Base-by-base conservation (phyloP, 2,329 filamentous ascomycete species). In the Exophiala oligosperma region DNA sequence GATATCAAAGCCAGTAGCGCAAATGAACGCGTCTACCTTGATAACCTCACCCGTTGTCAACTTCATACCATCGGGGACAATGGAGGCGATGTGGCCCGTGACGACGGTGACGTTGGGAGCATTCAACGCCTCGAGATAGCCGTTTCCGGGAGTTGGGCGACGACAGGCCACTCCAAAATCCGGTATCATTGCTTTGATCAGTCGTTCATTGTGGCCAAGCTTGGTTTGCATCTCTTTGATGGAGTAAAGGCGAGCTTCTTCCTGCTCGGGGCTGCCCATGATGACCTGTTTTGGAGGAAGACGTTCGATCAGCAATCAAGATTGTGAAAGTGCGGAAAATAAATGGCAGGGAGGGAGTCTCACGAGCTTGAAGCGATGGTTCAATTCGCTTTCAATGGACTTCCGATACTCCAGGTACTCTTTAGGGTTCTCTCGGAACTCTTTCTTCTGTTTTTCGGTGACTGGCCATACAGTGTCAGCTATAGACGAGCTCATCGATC, bases 31-130 rank as follows among this genome's bases (percentile, higher is more conserved):
- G 38, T 68, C 65, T 2, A 64, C 56, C 23, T 60, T 35, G 23
- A 57, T 44, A 3, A 47, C 17, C 11, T 61, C 53, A 5, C 66
- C 66, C 38, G 59, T 55, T 2, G 23, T 44, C 3, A 60, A 61
- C 12, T 63, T 40, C 17, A 69, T 53, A n/a, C 84, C 84, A 0
- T 75, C 72, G 0, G 82, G 86, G 60, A 90, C 83, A 0, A 78
- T 74, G n/a, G 76, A 73, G 66, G 88, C 88, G 0, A 88, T 88
- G 0, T 72, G 77, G 0, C 77, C 79, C 24, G 76, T 77, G 63
- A 87, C 83, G 61, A 83, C 85, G 11, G 79, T 76, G 11, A 88
- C 84, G 50, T 89, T 87, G 2, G 80, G 77, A 60, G 83, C 77
- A 0, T 78, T 76, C 21, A 89, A 74, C 0, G 84, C 83, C 68